Evolutionary conservation across 2,329 filamentous ascomycete genomes (phyloP).

Genomic region (Stagonosporopsis rhizophila): DNA sequence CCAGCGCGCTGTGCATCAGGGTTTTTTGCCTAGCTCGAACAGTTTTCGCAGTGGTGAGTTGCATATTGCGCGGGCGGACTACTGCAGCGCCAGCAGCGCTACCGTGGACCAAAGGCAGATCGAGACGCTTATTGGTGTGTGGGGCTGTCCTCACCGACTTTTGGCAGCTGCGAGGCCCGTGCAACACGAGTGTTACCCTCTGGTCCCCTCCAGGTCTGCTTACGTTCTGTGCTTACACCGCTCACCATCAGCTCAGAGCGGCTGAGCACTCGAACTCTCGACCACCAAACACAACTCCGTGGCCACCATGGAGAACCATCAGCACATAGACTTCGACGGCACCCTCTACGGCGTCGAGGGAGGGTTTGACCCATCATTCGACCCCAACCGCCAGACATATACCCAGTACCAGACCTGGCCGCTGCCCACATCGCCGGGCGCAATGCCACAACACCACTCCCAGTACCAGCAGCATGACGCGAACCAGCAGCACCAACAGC

Average conservation of each 20-base stretch:
- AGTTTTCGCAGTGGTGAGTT: slow-evolving; percentile 16
- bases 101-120: slow-evolving; percentile 24
- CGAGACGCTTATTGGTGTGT: slow-evolving; percentile 20
- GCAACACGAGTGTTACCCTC: slow-evolving; percentile 21
- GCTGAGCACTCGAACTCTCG: slow-evolving; percentile 39
- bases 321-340: slow-evolving; percentile 49
- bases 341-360: slow-evolving; percentile 47
- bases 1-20: slow-evolving; percentile 21
- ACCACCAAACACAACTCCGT: slow-evolving; percentile 31
- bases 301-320: slow-evolving; percentile 52
- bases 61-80: slow-evolving; percentile 28
- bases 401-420: slow-evolving; percentile 48
- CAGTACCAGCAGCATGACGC: slow-evolving; percentile 21
- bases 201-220: slow-evolving; percentile 22
- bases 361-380: slow-evolving; percentile 49
- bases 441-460: slow-evolving; percentile 38
- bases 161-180: slow-evolving; percentile 21
- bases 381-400: slow-evolving; percentile 44
- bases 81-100: slow-evolving; percentile 39
- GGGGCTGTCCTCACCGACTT: slow-evolving; percentile 22
- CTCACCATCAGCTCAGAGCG: slow-evolving; percentile 45
- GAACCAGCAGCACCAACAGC: slow-evolving; percentile 1
- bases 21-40: slow-evolving; percentile 8
- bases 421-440: slow-evolving; percentile 45
- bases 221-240: slow-evolving; percentile 30